Conservation (phyloP, 495 filamentous ascomycete genomes). For the Hypoxylon subgilvum region DNA sequence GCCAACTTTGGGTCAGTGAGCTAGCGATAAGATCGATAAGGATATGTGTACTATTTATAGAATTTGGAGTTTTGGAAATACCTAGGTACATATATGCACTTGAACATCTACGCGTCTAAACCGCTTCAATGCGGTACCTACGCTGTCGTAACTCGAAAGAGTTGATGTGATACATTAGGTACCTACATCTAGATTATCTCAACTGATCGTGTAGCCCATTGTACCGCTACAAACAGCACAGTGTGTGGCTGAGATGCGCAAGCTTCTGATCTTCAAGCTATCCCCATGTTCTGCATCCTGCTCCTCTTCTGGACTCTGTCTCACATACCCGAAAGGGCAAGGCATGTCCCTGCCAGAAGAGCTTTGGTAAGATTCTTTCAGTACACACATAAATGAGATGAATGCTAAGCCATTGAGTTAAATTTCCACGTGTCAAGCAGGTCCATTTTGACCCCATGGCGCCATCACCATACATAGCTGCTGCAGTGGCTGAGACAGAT, state of each 20-base stretch:
- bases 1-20: too few relatives aligned
- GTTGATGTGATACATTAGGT: too few relatives aligned
- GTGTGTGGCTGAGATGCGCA: neutral
- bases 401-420: neutral
- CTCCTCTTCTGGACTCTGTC: neutral
- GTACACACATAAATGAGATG: too few relatives aligned
- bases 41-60: too few relatives aligned
- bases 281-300: neutral
- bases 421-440: constrained; percentile 9
- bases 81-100: neutral
- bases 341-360: neutral
- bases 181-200: neutral
- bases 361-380: too few relatives aligned
- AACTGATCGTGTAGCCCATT: neutral
- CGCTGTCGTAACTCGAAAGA: too few relatives aligned
- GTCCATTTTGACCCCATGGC: neutral
- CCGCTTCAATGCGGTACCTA: too few relatives aligned
- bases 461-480: neutral
- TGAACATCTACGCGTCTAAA: too few relatives aligned
- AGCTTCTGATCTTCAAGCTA: too few relatives aligned
- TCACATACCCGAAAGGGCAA: neutral
- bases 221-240: constrained; percentile 15
- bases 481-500: constrained; percentile 16
- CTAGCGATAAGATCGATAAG: too few relatives aligned
- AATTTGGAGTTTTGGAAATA: too few relatives aligned